Percentiles rank a stretch among this genome's conserved stretches.
Evolutionary conservation across 2,329 filamentous ascomycete genomes (phyloP).

Genomic region (Bipolaris victoriae): DNA sequence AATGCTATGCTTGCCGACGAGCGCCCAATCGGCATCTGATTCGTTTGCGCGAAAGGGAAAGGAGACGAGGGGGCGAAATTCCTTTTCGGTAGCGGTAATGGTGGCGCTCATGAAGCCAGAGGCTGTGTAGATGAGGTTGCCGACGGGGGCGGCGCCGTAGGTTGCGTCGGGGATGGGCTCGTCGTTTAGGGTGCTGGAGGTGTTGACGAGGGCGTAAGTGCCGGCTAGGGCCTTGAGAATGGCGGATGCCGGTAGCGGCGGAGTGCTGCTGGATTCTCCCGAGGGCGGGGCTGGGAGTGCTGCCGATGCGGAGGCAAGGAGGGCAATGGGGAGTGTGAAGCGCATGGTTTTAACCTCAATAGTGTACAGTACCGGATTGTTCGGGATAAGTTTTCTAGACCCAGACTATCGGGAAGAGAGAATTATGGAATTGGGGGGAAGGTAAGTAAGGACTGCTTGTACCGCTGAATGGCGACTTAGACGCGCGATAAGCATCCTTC

Average conservation of each 20-base stretch:
- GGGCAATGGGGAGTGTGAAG: not conserved
- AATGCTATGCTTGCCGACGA: constrained; percentile 37
- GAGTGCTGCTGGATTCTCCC: not conserved
- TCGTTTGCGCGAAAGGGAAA: constrained; percentile 32
- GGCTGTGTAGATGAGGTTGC: constrained; percentile 36
- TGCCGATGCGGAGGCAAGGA: constrained; percentile 7
- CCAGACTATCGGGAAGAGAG: not conserved
- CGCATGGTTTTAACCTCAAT: not conserved
- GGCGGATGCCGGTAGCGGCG: not conserved
- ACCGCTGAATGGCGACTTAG: no score
- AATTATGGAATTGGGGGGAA: no score
- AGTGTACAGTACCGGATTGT: no score
- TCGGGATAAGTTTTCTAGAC: no score
- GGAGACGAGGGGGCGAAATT: constrained; percentile 27
- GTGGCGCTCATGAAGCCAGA: constrained; percentile 37
- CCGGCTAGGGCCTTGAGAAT: constrained; percentile 32
- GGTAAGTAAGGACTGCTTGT: no score
- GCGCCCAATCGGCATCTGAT: constrained; percentile 36
- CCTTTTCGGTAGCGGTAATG: constrained; percentile 34
- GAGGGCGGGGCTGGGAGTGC: constrained; percentile 1
- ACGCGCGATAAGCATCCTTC: not conserved
- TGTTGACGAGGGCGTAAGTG: constrained; percentile 36
- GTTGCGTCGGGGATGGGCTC: constrained; percentile 28
- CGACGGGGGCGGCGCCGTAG: constrained; percentile 32
- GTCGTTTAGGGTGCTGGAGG: constrained; percentile 28